Evolutionary conservation across 208 protist species (phyloP), one percentile per base, ranked within the genome.

Genomic region (Leishmania major): DNA sequence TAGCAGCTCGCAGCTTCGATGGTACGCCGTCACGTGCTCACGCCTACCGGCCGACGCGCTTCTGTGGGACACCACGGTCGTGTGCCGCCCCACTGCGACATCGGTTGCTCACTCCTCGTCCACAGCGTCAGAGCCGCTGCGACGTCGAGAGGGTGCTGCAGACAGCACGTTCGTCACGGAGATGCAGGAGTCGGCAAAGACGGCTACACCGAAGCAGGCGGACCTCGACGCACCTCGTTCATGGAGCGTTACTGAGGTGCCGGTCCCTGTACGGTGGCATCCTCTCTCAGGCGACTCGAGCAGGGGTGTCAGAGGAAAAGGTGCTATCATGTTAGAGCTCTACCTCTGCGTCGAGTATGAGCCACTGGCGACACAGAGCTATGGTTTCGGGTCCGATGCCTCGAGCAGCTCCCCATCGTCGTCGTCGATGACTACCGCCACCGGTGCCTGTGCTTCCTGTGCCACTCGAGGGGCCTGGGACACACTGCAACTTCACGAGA

Each of bases 341-440:
- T 49, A 62, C 37, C 57, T 86, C 37, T 86, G 83, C 31, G 75
- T 86, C 15, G 83, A 86, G 79, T 80, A 77, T 47, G 75, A 82
- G 37, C 43, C 60, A 51, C 78, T 47, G 28, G 25, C 49, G 73
- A 10, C 31, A 1, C 51, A 57, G 19, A 62, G 25, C 49, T 55
- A 10, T 45, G 25, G 37, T 49, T 43, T 49, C 40, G 10, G 53
- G 13, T n/a, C 55, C 22, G 57, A 78, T 19, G 4, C 15, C 17
- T 59, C 25, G 22, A 37, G 53, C 57, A 43, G 4, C 15, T 53
- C 57, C 22, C 57, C 51, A 35, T 47, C 43, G 6, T 78, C 57
- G 8, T 31, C 35, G 17, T 43, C 15, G 31, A 25, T 78, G 75
- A 51, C 35, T 45, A 13, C 75, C 35, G 43, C 75, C 25, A 31